These are phyloP conservation scores for Selaginella tamariscina DNA, from an alignment of 75 land plant genomes.

Conservation along the genomic window DNA sequence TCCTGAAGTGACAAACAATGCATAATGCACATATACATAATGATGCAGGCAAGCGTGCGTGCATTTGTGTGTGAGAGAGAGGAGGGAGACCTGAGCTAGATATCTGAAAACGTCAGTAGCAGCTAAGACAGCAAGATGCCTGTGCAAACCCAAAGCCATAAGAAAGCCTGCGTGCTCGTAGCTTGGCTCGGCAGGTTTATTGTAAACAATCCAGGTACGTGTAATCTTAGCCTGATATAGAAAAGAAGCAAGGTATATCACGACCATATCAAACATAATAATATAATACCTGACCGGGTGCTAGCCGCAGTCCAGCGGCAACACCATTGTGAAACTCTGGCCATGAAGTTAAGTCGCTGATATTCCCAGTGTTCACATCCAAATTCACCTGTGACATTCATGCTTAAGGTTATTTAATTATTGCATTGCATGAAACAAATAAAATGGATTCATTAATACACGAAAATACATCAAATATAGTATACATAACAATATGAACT, in stretches of 20 bases:
- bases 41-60: neutral
- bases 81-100: constrained; percentile 61
- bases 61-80: too few species aligned
- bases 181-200: constrained; percentile 82
- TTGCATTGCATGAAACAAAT: too few species aligned
- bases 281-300: constrained; percentile 65
- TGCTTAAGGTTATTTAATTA: too few species aligned
- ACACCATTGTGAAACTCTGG: constrained; percentile 99
- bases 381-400: constrained; percentile 51
- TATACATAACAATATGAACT: too few species aligned
- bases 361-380: constrained; percentile 64
- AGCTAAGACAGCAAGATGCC: constrained; percentile 65
- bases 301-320: constrained; percentile 86
- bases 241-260: neutral
- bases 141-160: constrained; percentile 84
- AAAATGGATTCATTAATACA: too few species aligned
- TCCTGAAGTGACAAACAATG: constrained; percentile 29
- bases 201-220: constrained; percentile 92
- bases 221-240: constrained; percentile 71
- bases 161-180: constrained; percentile 83
- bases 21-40: neutral
- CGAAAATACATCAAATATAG: too few species aligned
- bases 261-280: neutral
- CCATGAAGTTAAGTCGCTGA: constrained; percentile 79
- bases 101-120: constrained; percentile 72